These are phyloP conservation scores for Acacia concinna DNA, from an alignment of 331 rosid species.

Conservation along the genomic window DNA sequence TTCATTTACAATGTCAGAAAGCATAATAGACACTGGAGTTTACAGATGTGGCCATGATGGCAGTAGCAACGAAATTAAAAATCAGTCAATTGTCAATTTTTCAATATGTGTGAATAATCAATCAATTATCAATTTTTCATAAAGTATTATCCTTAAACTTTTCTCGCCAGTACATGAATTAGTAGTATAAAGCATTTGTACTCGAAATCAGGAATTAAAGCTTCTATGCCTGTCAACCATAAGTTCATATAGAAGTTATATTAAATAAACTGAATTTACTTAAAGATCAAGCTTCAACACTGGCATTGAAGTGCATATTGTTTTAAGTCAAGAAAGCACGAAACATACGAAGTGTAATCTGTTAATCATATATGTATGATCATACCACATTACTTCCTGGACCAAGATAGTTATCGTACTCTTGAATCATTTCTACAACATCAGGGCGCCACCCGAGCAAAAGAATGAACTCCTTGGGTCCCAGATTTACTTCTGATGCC, in stretches of 20 bases:
- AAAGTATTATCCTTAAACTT: neutral
- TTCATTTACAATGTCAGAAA: neutral
- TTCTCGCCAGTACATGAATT: neutral
- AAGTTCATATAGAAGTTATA: neutral
- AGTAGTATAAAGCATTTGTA: neutral
- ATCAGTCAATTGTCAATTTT: neutral
- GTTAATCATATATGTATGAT: constrained; percentile 10
- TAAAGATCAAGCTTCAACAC: neutral
- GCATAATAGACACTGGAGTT: neutral
- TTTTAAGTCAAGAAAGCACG: neutral
- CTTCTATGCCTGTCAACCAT: neutral
- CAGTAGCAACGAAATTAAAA: neutral
- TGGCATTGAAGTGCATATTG: neutral
- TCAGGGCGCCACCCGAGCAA: constrained; percentile 94
- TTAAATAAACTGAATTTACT: neutral
- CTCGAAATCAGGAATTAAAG: neutral
- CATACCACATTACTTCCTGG: constrained; percentile 94
- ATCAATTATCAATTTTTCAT: neutral
- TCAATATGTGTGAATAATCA: constrained; percentile 13
- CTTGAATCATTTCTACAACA: constrained; percentile 79
- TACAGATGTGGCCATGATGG: neutral
- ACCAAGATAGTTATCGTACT: constrained; percentile 96
- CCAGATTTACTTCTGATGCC: constrained; percentile 71
- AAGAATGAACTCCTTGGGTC: constrained; percentile 87
- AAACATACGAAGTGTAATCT: neutral